These are phyloP conservation scores for Aaosphaeria arxii DNA, from an alignment of 2,329 filamentous ascomycete species.

Conservation along the genomic window DNA sequence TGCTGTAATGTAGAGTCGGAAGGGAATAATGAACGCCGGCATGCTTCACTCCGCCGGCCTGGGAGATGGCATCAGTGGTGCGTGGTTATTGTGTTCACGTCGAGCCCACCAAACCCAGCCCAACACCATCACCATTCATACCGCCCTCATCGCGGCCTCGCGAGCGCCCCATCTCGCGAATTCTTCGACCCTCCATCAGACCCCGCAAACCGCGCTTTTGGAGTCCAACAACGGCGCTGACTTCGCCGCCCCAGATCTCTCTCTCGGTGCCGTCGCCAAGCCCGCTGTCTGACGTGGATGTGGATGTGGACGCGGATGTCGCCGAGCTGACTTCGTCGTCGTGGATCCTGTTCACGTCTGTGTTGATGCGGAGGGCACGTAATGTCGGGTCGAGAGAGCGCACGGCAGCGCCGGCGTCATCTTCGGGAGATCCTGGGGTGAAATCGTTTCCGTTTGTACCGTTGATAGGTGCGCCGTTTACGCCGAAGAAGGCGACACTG, in stretches of 20 bases:
- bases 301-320: constrained; percentile 24
- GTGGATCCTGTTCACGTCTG: constrained; percentile 37
- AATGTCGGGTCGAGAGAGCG: constrained; percentile 32
- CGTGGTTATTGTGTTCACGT: no score
- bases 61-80: no score
- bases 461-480: constrained; percentile 25
- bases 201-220: constrained; percentile 91
- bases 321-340: constrained; percentile 37
- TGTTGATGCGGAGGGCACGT: constrained; percentile 49
- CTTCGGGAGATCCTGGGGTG: constrained; percentile 4
- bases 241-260: constrained; percentile 76
- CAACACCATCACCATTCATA: constrained; percentile 21
- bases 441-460: constrained; percentile 22
- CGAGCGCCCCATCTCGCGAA: constrained; percentile 66
- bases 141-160: constrained; percentile 27
- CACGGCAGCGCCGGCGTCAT: not conserved
- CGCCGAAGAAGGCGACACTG: constrained; percentile 63
- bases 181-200: constrained; percentile 87
- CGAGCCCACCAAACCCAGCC: constrained; percentile 22
- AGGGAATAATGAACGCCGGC: no score
- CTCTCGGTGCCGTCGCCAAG: constrained; percentile 41
- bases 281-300: constrained; percentile 29
- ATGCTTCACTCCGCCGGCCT: no score
- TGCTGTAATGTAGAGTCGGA: no score
- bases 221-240: constrained; percentile 87